Base-by-base conservation (phyloP, 306 rosid species). In the Trichosanthes cucumerina region DNA sequence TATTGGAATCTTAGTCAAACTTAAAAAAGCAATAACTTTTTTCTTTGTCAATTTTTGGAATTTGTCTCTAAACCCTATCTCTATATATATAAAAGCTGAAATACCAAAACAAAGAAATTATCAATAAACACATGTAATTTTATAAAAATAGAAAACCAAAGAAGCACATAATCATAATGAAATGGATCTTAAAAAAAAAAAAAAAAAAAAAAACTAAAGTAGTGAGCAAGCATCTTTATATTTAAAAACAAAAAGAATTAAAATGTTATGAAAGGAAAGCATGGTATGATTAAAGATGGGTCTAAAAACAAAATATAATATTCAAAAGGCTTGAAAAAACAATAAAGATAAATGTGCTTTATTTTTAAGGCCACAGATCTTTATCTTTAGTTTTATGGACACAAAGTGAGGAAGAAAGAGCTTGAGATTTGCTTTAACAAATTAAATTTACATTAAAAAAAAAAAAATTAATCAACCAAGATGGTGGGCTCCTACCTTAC, bases 281-380 rank as follows among this genome's bases (percentile, higher is more conserved):
- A 70, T 70, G 34, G 1, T 3, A 72, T 44, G 77, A 72, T 46
- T 72, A 72, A 26, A 47, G 77, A 23, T 6, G 11, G 11, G 53
- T 69, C 34, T 69, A 5, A 41, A 68, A 7, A 41, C 10, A 69
- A 69, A n/a, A 21, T 46, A 71, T 71, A 71, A 71, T 71, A 71
- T 69, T 69, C 53, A 41, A 69, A 41, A 69, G 41, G 21, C 9
- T 71, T 24, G 5, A 71, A 46, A 72, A 38, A 72, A 46, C 18
- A 71, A 72, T 13, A 46, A 31, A 81, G 79, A 77, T 69, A 11
- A 69, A 47, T 68, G 39, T 64, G 24, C 57, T 70, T 77, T 57
- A 59, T 72, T 86, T 81, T 88, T 23, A 43, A 43, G 76, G 34
- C 76, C 56, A 38, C 76, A 70, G 12, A 43, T 70, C 54, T 21